Percentiles rank a stretch among this genome's conserved stretches.
Conservation (phyloP, 257 asterid species). For the Gentiana macrophylla region DNA sequence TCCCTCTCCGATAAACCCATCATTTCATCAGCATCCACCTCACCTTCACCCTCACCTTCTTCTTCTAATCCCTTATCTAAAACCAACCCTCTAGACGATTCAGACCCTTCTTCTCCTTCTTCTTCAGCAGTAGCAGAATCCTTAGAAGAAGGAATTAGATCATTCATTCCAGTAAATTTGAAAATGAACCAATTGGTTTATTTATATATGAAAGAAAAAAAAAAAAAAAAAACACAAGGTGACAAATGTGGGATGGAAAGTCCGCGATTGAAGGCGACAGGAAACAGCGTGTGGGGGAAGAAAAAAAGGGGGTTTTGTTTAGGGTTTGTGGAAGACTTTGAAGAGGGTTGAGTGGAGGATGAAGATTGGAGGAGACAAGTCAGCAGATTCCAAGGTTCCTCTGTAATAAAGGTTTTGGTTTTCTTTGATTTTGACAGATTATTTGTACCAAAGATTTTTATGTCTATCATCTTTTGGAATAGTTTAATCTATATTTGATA, state of each 20-base stretch:
- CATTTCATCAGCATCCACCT: slow-evolving; percentile 28
- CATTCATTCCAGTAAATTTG: slow-evolving; percentile 37
- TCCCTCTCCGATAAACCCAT: slow-evolving; percentile 49
- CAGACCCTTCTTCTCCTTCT: slow-evolving; percentile 34
- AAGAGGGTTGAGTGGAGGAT: background rate
- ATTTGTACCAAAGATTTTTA: no score
- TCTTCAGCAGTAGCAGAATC: slow-evolving; percentile 22
- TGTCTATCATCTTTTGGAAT: no score
- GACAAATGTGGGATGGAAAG: slow-evolving; percentile 31
- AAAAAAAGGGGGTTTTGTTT: slow-evolving; percentile 7
- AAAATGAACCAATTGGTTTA: slow-evolving; percentile 42
- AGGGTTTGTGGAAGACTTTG: slow-evolving; percentile 19
- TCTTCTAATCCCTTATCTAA: slow-evolving; percentile 26
- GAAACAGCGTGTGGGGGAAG: slow-evolving; percentile 37
- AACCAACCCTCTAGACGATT: slow-evolving; percentile 23
- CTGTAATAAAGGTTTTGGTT: no score
- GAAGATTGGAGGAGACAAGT: background rate
- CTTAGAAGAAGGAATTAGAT: slow-evolving; percentile 22
- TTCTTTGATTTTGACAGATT: no score
- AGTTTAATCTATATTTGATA: no score
- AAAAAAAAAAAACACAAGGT: slow-evolving; percentile 25
- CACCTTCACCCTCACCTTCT: slow-evolving; percentile 18
- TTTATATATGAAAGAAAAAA: slow-evolving; percentile 19
- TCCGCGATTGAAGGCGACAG: slow-evolving; percentile 94
- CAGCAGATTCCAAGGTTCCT: no score